phyloP scores from a whole-genome alignment of 176 grass and related monocot species.

The Puya raimondii region DNA sequence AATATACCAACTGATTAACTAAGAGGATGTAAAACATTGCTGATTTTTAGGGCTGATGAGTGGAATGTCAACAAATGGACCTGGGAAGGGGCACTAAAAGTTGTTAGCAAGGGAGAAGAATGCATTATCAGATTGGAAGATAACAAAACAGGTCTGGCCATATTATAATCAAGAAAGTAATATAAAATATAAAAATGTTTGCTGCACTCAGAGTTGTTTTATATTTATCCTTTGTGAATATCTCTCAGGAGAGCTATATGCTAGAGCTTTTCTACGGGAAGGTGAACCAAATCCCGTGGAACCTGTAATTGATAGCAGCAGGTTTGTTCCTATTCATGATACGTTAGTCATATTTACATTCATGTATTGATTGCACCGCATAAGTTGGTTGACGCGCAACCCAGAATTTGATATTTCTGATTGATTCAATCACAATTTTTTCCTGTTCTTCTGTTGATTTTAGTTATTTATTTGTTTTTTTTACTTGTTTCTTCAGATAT shows the following conservation, averaged over 20 bases:
- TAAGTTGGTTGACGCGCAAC: neutral
- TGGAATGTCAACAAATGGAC: constrained; percentile 99
- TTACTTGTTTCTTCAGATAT: constrained; percentile 55
- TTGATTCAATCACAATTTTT: neutral
- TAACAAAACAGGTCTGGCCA: constrained; percentile 51
- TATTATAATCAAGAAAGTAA: neutral
- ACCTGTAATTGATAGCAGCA: constrained; percentile 93
- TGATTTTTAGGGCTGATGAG: constrained; percentile 68
- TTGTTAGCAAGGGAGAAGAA: constrained; percentile 90
- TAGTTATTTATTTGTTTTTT: neutral
- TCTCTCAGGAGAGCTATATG: constrained; percentile 78
- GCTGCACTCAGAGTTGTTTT: neutral
- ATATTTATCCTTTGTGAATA: constrained; percentile 16
- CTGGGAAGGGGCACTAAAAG: constrained; percentile 91
- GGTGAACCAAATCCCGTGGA: constrained; percentile 90
- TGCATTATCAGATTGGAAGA: constrained; percentile 94
- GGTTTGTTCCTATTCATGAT: constrained; percentile 23
- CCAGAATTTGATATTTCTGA: neutral
- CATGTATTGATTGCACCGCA: constrained; percentile 1
- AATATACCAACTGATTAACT: neutral
- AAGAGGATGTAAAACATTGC: constrained; percentile 1
- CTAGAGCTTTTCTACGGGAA: constrained; percentile 81
- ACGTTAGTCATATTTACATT: constrained; percentile 1
- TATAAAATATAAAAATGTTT: neutral
- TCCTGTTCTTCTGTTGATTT: neutral